Conservation (phyloP, 1,139 yeast species). For the Blastobotrys apis region DNA sequence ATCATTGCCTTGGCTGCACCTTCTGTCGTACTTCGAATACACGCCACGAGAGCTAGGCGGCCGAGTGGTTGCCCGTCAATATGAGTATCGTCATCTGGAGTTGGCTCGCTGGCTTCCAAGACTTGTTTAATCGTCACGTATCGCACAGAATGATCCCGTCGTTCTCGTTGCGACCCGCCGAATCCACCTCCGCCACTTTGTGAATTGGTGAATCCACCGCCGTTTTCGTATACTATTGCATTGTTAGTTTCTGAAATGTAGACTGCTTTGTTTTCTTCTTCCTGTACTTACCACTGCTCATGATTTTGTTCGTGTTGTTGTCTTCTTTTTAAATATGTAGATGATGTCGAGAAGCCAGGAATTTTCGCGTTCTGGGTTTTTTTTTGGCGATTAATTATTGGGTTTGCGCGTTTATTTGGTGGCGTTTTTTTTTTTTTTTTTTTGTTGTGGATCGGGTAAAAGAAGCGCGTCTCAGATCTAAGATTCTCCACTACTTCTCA, state of each 20-base stretch:
- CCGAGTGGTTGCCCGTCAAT: slow-evolving; percentile 60
- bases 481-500: too few relatives aligned
- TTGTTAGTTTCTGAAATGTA: neutral
- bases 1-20: slow-evolving; percentile 52
- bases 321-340: too few relatives aligned
- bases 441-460: neutral
- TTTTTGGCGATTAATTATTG: too few relatives aligned
- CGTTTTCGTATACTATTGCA: slow-evolving; percentile 4
- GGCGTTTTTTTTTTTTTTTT: too few relatives aligned
- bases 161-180: slow-evolving; percentile 4
- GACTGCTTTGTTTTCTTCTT: too few relatives aligned
- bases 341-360: too few relatives aligned
- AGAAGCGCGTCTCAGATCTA: neutral
- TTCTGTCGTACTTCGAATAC: slow-evolving; percentile 51
- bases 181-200: slow-evolving; percentile 1
- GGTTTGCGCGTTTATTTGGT: too few relatives aligned
- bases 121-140: slow-evolving; percentile 86
- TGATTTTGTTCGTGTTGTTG: neutral
- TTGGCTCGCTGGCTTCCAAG: slow-evolving; percentile 54
- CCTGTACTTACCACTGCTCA: neutral
- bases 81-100: slow-evolving; percentile 72
- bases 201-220: slow-evolving; percentile 9
- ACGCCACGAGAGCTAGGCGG: slow-evolving; percentile 61
- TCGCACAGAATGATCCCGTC: slow-evolving; percentile 41
- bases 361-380: too few relatives aligned